These are phyloP conservation scores for Apiosordaria backusii DNA, from an alignment of 495 filamentous ascomycete genomes.

Conservation along the genomic window DNA sequence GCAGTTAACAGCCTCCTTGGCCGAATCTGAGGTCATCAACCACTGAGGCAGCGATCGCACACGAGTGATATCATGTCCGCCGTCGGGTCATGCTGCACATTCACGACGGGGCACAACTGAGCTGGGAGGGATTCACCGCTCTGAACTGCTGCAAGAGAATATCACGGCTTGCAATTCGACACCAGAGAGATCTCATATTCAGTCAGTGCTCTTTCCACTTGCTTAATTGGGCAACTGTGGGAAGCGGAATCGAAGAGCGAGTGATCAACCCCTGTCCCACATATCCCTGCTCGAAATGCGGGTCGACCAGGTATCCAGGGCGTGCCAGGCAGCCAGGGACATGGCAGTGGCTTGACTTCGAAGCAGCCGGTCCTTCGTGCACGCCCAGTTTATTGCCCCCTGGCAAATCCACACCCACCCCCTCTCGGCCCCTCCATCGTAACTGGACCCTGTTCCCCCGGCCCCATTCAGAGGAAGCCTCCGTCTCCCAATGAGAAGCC, in stretches of 20 bases:
- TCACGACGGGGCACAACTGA: no score
- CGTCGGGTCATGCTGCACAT: no score
- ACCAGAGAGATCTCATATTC: background rate
- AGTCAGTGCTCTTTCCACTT: background rate
- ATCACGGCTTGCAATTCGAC: no score
- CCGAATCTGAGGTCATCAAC: background rate
- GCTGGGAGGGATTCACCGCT: no score
- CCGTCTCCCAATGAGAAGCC: constrained; percentile 23
- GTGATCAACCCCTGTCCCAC: background rate
- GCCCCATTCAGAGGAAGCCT: no score
- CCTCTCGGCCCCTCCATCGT: constrained; percentile 17
- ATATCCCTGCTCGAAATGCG: background rate
- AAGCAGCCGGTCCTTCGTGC: background rate
- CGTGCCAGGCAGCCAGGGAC: constrained; percentile 6
- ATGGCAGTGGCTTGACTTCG: background rate
- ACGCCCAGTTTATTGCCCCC: constrained; percentile 2
- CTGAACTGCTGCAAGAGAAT: no score
- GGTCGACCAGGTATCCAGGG: background rate
- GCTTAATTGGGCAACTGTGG: background rate
- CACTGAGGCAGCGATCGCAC: background rate
- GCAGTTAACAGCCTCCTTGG: constrained; percentile 1
- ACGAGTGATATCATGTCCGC: background rate
- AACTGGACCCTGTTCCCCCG: constrained; percentile 19
- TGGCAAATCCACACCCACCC: constrained; percentile 10
- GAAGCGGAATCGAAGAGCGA: background rate